A percentile compares a stretch with the other conserved stretches of the same genome.
phyloP scores from a whole-genome alignment of 2,329 filamentous ascomycete genomes.

The Fusarium chlamydosporum region DNA sequence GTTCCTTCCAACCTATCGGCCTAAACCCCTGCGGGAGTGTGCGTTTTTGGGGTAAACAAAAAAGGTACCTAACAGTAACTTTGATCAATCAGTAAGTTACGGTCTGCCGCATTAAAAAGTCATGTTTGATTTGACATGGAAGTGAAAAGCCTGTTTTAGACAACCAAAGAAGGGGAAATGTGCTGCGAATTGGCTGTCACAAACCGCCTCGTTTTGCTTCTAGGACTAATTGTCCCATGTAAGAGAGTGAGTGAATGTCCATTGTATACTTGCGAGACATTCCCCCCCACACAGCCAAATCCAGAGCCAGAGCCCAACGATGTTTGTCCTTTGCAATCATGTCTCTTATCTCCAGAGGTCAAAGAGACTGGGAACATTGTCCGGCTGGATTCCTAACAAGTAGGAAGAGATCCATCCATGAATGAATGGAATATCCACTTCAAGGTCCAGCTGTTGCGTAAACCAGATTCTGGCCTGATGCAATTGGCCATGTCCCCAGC shows the following conservation, averaged over 20 bases:
- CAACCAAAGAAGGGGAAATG: not conserved
- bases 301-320: slow-evolving; percentile 14
- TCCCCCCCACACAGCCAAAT: slow-evolving; percentile 1
- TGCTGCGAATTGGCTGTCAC: not conserved
- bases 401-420: slow-evolving; percentile 3
- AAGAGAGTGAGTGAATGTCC: slow-evolving; percentile 17
- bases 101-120: slow-evolving; percentile 8
- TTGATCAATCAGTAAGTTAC: slow-evolving; percentile 40
- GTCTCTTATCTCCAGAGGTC: slow-evolving; percentile 32
- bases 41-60: slow-evolving; percentile 27
- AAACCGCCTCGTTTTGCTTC: slow-evolving; percentile 18
- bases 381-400: slow-evolving; percentile 6
- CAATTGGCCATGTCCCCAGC: slow-evolving; percentile 44
- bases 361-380: slow-evolving; percentile 12
- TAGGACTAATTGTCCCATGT: slow-evolving; percentile 2
- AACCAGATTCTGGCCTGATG: slow-evolving; percentile 51
- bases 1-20: slow-evolving; percentile 9
- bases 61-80: slow-evolving; percentile 41
- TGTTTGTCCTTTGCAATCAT: not conserved
- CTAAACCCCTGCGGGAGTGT: slow-evolving; percentile 38
- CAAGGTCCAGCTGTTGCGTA: slow-evolving; percentile 41
- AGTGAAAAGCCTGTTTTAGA: slow-evolving; percentile 31
- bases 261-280: slow-evolving; percentile 17
- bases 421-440: slow-evolving; percentile 15
- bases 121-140: slow-evolving; percentile 23